Base-by-base conservation (phyloP, 371 early-diverging fungal species). In the Mucor plumbeus region DNA sequence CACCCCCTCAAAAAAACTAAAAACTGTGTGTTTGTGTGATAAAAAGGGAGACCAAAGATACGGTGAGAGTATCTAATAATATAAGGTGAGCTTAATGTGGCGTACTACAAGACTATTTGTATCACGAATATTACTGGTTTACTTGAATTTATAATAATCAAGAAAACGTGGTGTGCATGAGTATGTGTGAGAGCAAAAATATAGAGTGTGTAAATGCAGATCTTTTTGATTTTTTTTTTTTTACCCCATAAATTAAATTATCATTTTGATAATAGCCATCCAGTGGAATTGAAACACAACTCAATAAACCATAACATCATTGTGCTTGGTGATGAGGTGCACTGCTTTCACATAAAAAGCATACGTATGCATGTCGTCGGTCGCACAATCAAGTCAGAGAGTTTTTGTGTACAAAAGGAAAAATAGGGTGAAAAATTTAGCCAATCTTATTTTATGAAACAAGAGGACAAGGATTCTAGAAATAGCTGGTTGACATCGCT, bases 51-150 rank as follows among this genome's bases (percentile, higher is more conserved):
- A 38, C 40, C 26, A 3, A 26, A 26, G 26, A 26, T 26, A 26
- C 26, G 26, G 26, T 26, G 26, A 26, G 26, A 26, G 26, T 26
- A 26, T 26, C n/a, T n/a, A n/a, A 26, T 26, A 26, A 26, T 26
- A 26, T 3, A 11, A 38, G 5, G 19, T 48, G 48, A 48, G 48
- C 48, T 48, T 48, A 48, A 48, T 48, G 48, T 48, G 48, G 48
- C 48, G 48, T 48, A 48, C 48, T 48, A 48, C 48, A 19, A 19
- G 48, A 48, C n/a, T 48, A 48, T 48, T 48, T 48, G 48, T 48
- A 48, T 48, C 19, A 48, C 48, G 5, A 7, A 21, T 48, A 48
- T 9, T 19, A 48, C 19, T 17, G 9, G 19, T 19, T 17, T 15
- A 38, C 4, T 38, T 9, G 1, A 5, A 38, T 38, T 26, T 26